phyloP scores from a whole-genome alignment of 306 rosid species.

The Mucuna pruriens region DNA sequence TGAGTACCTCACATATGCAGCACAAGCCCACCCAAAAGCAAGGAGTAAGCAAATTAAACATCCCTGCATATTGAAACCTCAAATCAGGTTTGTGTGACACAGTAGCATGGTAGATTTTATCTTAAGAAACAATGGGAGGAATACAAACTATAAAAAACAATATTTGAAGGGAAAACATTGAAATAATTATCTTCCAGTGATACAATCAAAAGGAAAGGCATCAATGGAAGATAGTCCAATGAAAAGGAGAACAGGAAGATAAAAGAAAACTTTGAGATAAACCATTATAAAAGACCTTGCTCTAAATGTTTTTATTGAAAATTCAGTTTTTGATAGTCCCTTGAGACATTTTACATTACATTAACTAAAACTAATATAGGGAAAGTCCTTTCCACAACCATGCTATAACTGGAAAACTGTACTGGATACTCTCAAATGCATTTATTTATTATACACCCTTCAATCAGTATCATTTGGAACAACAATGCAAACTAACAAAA shows the following conservation, averaged over 20 bases:
- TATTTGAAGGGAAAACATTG: neutral
- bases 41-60: constrained; percentile 71
- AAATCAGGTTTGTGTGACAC: neutral
- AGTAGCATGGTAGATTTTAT: neutral
- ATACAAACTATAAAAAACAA: neutral
- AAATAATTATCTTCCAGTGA: neutral
- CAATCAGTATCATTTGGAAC: too few species aligned
- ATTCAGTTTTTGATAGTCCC: too few species aligned
- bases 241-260: neutral
- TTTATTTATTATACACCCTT: too few species aligned
- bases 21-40: constrained; percentile 88
- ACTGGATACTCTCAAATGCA: too few species aligned
- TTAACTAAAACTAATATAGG: too few species aligned
- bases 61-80: constrained; percentile 59
- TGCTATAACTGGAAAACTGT: too few species aligned
- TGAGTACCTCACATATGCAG: constrained; percentile 84
- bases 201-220: constrained; percentile 1
- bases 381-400: too few species aligned
- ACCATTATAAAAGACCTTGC: too few species aligned
- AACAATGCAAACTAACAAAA: too few species aligned
- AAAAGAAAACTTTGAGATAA: neutral
- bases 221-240: neutral
- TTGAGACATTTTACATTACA: too few species aligned
- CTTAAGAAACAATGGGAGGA: neutral
- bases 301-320: too few species aligned